Percentiles rank a stretch among this genome's conserved stretches.
Evolutionary conservation across 2,329 filamentous ascomycete species (phyloP).

Genomic region (Metarhizium sp.): DNA sequence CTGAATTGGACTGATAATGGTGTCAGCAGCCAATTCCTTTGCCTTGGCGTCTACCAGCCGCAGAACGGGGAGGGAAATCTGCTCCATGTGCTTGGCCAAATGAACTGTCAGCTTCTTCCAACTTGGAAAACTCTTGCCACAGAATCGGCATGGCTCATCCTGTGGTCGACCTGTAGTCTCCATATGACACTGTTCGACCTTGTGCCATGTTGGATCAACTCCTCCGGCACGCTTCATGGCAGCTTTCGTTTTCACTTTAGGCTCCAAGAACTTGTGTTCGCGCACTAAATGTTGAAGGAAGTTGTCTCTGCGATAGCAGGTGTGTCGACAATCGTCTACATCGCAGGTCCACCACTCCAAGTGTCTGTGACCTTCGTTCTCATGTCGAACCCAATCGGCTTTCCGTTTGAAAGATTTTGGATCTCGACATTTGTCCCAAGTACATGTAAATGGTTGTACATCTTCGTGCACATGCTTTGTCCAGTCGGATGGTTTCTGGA

Average conservation of each 20-base stretch:
- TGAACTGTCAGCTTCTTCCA: conserved; percentile 97
- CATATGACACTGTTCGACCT: conserved; percentile 68
- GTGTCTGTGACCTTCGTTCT: conserved; percentile 84
- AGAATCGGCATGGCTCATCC: conserved; percentile 81
- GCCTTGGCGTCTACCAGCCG: conserved; percentile 39
- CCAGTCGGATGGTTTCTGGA: conserved; percentile 90
- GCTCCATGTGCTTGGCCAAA: conserved; percentile 88
- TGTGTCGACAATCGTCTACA: conserved; percentile 69
- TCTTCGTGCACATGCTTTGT: conserved; percentile 95
- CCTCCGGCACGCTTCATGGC: conserved; percentile 50
- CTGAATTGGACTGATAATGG: conserved; percentile 58
- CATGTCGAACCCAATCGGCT: conserved; percentile 90
- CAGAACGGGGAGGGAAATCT: conserved; percentile 75
- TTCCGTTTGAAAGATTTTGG: conserved; percentile 92
- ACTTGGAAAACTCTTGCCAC: conserved; percentile 66
- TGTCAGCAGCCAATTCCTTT: conserved; percentile 47
- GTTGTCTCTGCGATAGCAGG: conserved; percentile 82
- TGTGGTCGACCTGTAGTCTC: conserved; percentile 57
- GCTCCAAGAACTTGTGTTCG: conserved; percentile 80
- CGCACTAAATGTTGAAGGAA: conserved; percentile 88
- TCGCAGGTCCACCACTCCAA: conserved; percentile 88
- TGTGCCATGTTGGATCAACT: conserved; percentile 60
- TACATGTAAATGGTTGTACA: conserved; percentile 87
- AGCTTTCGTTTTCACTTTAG: conserved; percentile 67
- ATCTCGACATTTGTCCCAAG: conserved; percentile 72